Percentiles rank a stretch among this genome's conserved stretches.
Conservation (phyloP, 441 rosid genomes). For the Bruguiera hainesii region DNA sequence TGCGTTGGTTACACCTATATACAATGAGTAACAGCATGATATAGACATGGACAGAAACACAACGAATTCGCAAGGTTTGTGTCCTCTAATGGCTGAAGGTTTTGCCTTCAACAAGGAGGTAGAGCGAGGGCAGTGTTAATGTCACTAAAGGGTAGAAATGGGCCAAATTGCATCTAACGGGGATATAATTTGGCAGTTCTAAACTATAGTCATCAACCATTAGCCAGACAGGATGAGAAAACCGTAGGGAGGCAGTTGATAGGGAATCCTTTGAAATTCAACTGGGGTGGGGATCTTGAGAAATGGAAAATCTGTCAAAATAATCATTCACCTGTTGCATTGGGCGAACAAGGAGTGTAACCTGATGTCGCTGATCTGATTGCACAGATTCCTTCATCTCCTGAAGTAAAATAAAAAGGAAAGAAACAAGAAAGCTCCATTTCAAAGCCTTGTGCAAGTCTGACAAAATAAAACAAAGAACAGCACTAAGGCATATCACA, state of each 20-base stretch:
- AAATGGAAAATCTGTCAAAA: neutral
- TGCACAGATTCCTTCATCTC: constrained; percentile 74
- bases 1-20: constrained; percentile 22
- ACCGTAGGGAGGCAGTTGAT: no score
- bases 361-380: constrained; percentile 72
- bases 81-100: neutral
- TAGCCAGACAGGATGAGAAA: no score
- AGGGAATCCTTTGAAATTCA: neutral
- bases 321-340: constrained; percentile 73
- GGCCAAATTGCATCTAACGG: no score
- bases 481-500: neutral
- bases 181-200: no score
- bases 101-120: no score
- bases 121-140: no score
- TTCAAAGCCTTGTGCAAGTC: neutral
- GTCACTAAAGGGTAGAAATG: no score
- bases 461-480: neutral
- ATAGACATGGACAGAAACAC: neutral
- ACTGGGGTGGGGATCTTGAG: neutral
- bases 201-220: no score
- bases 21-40: neutral
- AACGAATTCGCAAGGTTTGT: neutral
- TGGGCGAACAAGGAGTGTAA: constrained; percentile 84
- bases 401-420: constrained; percentile 32
- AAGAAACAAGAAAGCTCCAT: neutral